phyloP scores from a whole-genome alignment of 495 filamentous ascomycete species.

The Lentithecium fluviatile region DNA sequence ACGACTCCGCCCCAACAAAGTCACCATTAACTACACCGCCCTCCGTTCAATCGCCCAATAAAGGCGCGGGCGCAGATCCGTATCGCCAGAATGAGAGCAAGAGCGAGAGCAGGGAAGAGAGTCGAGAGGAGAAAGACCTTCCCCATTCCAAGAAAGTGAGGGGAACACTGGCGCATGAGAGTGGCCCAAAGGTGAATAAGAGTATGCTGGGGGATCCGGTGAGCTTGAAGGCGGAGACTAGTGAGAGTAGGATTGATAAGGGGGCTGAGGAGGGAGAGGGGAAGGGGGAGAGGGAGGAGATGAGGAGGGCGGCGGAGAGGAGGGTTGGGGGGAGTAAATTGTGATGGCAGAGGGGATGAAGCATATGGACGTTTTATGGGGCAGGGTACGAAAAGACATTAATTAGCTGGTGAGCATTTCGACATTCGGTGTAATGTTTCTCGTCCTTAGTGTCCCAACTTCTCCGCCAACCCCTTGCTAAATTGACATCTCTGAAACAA shows the following conservation, averaged over 20 bases:
- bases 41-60: background rate
- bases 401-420: too few species aligned
- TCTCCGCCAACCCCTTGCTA: too few species aligned
- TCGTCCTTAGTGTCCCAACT: too few species aligned
- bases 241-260: background rate
- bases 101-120: too few species aligned
- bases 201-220: conserved; percentile 28
- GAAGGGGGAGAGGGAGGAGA: background rate
- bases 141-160: conserved; percentile 11
- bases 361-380: too few species aligned
- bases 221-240: conserved; percentile 26
- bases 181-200: conserved; percentile 12
- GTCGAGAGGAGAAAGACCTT: background rate
- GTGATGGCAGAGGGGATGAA: too few species aligned
- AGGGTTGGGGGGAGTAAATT: conserved; percentile 14
- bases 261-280: background rate
- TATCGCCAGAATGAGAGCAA: background rate
- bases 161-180: conserved; percentile 12
- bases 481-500: too few species aligned
- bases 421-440: too few species aligned
- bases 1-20: background rate
- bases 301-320: background rate
- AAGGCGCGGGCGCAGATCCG: background rate
- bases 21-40: background rate
- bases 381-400: too few species aligned